Conservation (phyloP, 2,329 filamentous ascomycete species). For the Hypoxylon sp. region DNA sequence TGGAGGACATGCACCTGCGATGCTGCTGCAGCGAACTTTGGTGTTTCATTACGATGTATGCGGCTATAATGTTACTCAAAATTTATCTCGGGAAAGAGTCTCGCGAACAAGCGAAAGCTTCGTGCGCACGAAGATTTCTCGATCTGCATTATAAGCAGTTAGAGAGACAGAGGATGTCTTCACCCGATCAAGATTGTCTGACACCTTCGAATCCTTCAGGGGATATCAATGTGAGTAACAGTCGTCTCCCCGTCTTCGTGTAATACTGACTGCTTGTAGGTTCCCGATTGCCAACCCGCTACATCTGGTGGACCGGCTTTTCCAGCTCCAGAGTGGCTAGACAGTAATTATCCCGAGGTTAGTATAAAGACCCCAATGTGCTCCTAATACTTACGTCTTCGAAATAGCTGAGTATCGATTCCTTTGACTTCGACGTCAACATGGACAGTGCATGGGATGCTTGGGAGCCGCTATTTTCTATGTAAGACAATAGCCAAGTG, state of each 20-base stretch:
- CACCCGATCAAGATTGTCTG: slow-evolving; percentile 5
- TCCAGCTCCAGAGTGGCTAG: slow-evolving; percentile 6
- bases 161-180: slow-evolving; percentile 19
- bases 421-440: slow-evolving; percentile 17
- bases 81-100: slow-evolving; percentile 39
- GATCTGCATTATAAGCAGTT: slow-evolving; percentile 36
- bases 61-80: slow-evolving; percentile 44
- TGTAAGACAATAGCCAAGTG: neutral
- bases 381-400: neutral
- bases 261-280: slow-evolving; percentile 1
- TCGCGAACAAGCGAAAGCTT: slow-evolving; percentile 37
- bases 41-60: slow-evolving; percentile 44
- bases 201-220: neutral
- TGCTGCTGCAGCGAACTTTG: slow-evolving; percentile 45
- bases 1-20: slow-evolving; percentile 43
- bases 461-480: neutral
- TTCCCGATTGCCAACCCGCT: neutral
- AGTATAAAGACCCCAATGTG: neutral
- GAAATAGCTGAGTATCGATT: slow-evolving; percentile 15
- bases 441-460: slow-evolving; percentile 11
- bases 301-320: neutral
- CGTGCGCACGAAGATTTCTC: slow-evolving; percentile 40
- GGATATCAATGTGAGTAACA: slow-evolving; percentile 15
- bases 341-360: slow-evolving; percentile 15
- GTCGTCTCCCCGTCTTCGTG: neutral